Base-by-base conservation (phyloP, 2,329 filamentous ascomycete species). In the Chaetomium strumarium region DNA sequence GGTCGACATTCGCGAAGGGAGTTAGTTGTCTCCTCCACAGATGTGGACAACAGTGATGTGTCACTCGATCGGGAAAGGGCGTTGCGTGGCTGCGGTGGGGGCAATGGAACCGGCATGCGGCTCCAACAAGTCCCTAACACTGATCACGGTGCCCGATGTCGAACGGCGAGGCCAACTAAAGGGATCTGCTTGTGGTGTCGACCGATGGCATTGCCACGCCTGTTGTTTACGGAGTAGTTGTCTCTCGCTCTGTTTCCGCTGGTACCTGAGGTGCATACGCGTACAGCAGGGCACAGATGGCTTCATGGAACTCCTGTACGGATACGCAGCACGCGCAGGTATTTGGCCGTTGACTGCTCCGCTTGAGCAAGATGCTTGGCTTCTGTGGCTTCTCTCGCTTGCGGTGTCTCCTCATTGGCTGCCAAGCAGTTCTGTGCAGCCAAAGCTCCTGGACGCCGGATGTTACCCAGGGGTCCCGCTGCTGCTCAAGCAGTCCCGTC, bases 351-450 rank as follows among this genome's bases (percentile, higher is more conserved):
- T 36, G 30, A 49, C 36, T 16, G 46, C 12, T 48, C 39, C 31
- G 34, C 14, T 17, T 14, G 5, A 29, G 16, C 41, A 17, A 14
- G 24, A n/a, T 38, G 33, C n/a, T 30, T 47, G 36, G 37, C 38
- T n/a, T 29, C 37, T 36, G 33, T 17, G 42, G 13, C 43, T 33
- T 41, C 40, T 47, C 44, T 62, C 61, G 61, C 58, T 63, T 63
- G 55, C 31, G 11, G 34, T 42, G 13, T 29, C n/a, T 31, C 44
- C 46, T 42, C 44, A 61, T 62, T 62, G 60, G 61, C 51, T 24
- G 43, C 34, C 33, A 34, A 38, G 41, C 40, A 36, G 38, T 30
- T 48, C 33, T 50, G 51, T 58, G 52, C 51, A 47, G 47, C 43
- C 49, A 33, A 16, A 13, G 20, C 17, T 40, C 41, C 50, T 37